These are phyloP conservation scores for Pyricularia grisea DNA, from an alignment of 2,329 filamentous ascomycete species.

Conservation along the genomic window DNA sequence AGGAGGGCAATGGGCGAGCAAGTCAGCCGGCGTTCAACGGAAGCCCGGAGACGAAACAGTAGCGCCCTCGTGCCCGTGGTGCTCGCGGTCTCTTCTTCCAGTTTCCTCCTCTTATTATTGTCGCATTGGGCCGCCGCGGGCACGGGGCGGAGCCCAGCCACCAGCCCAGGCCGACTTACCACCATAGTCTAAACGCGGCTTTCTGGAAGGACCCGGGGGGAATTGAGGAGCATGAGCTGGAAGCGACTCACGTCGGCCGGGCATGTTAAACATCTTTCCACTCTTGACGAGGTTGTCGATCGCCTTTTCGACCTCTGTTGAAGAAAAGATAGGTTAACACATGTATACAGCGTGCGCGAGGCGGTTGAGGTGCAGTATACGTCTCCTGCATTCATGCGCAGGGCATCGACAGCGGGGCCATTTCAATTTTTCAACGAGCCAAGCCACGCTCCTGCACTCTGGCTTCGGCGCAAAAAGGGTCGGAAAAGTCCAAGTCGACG, in stretches of 20 bases:
- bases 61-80: not conserved
- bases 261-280: constrained; percentile 74
- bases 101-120: not conserved
- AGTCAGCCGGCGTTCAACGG: constrained; percentile 12
- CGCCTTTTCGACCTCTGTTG: constrained; percentile 85
- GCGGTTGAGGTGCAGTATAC: not conserved
- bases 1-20: constrained; percentile 6
- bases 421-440: not conserved
- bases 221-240: constrained; percentile 26
- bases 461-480: not conserved
- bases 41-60: not conserved
- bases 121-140: constrained; percentile 9
- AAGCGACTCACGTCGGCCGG: constrained; percentile 72
- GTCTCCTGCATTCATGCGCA: not conserved
- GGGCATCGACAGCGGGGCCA: not conserved
- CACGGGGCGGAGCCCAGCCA: constrained; percentile 17
- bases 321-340: constrained; percentile 12
- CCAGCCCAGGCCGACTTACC: constrained; percentile 15
- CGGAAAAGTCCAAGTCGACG: not conserved
- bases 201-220: constrained; percentile 40
- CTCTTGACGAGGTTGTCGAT: constrained; percentile 95
- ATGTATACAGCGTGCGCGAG: not conserved
- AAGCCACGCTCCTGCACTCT: not conserved
- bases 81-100: not conserved
- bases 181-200: constrained; percentile 48